Conservation (phyloP, 176 grass and related monocot genomes). For the Ensete glaucum region DNA sequence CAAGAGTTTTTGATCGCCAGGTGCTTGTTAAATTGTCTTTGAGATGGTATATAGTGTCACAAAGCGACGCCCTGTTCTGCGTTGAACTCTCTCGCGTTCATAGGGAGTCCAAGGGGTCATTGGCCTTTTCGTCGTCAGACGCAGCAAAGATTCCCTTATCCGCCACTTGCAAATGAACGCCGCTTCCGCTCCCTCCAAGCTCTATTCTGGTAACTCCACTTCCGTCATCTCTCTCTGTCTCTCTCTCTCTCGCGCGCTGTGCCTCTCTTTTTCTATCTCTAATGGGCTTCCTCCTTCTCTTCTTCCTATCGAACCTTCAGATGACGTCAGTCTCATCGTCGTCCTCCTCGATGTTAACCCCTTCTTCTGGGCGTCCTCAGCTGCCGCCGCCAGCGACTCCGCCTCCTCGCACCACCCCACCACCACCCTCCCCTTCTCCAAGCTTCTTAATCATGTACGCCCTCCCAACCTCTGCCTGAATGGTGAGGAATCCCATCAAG, state of each 20-base stretch:
- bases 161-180: background rate
- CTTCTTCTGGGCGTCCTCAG: constrained; percentile 61
- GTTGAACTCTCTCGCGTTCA: background rate
- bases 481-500: background rate
- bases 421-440: constrained; percentile 49
- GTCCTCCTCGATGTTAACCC: constrained; percentile 81
- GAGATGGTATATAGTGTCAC: background rate
- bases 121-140: background rate
- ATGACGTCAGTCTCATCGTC: constrained; percentile 74
- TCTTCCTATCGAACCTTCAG: constrained; percentile 19
- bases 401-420: background rate
- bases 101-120: background rate
- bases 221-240: background rate
- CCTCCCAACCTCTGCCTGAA: background rate
- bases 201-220: constrained; percentile 47
- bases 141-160: background rate
- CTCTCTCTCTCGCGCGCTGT: background rate
- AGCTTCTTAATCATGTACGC: constrained; percentile 61
- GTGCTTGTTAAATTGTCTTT: background rate
- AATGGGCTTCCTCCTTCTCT: background rate
- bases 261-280: background rate
- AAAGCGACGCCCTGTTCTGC: background rate
- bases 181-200: constrained; percentile 37
- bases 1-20: background rate
- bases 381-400: constrained; percentile 8